These are phyloP conservation scores for Cichorium intybus DNA, from an alignment of 140 eudicot species.

Conservation along the genomic window DNA sequence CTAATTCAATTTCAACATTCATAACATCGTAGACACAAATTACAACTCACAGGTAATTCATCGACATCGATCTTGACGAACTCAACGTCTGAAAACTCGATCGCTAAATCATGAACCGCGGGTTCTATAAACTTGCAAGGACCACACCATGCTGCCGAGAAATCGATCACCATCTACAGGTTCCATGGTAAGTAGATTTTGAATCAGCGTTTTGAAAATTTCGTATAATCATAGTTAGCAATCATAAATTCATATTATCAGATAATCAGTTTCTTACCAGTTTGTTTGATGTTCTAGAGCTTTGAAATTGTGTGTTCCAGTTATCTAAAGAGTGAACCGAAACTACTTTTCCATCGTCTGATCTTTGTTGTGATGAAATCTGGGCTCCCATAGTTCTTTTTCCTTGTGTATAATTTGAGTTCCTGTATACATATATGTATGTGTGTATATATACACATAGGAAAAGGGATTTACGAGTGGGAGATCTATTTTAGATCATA, in stretches of 20 bases:
- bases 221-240: neutral
- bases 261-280: conserved; percentile 39
- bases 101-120: conserved; percentile 56
- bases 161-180: conserved; percentile 70
- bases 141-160: conserved; percentile 93
- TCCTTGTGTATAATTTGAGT: neutral
- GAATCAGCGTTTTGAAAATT: neutral
- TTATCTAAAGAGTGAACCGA: conserved; percentile 48
- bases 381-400: conserved; percentile 45
- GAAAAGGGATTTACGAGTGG: conserved; percentile 12
- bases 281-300: conserved; percentile 50
- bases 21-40: too few relatives aligned
- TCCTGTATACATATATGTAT: neutral
- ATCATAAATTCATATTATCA: neutral
- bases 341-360: conserved; percentile 40
- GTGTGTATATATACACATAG: neutral
- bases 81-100: conserved; percentile 57
- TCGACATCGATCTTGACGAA: conserved; percentile 88
- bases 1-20: neutral
- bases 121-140: conserved; percentile 76
- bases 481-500: conserved; percentile 11
- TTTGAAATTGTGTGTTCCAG: conserved; percentile 59
- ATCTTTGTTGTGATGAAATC: conserved; percentile 30
- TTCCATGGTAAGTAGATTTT: neutral
- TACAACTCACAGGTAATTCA: conserved; percentile 50